These are phyloP conservation scores for Brassica rapa DNA, from an alignment of 345 rosid species.

Conservation along the genomic window DNA sequence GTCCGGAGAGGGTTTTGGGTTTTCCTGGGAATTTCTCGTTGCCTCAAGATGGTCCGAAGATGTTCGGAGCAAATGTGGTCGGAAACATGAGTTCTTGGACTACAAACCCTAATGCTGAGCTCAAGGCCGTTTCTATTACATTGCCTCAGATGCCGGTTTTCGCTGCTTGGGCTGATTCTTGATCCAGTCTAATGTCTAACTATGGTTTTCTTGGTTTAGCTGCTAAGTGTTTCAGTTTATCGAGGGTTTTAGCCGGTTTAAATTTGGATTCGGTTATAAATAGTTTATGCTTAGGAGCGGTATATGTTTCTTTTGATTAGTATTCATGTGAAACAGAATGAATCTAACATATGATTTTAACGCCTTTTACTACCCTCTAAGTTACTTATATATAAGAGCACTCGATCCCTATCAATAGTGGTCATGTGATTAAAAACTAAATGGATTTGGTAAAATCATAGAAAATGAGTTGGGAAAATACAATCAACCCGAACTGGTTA, in stretches of 20 bases:
- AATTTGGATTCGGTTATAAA: slow-evolving; percentile 32
- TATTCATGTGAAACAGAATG: slow-evolving; percentile 42
- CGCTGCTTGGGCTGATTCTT: slow-evolving; percentile 85
- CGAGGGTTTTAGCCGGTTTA: slow-evolving; percentile 26
- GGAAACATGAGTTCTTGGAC: slow-evolving; percentile 54
- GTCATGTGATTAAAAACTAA: neutral
- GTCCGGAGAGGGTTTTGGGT: slow-evolving; percentile 51
- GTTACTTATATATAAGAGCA: neutral
- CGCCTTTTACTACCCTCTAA: neutral
- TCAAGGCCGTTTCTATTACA: slow-evolving; percentile 55
- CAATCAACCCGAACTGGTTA: neutral
- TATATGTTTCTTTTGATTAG: slow-evolving; percentile 37
- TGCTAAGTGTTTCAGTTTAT: slow-evolving; percentile 25
- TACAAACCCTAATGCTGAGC: slow-evolving; percentile 49
- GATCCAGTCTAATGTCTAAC: slow-evolving; percentile 39
- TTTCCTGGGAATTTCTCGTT: slow-evolving; percentile 52
- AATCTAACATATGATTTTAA: slow-evolving; percentile 31
- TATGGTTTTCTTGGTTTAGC: slow-evolving; percentile 41
- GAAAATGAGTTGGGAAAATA: neutral
- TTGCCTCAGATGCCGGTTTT: slow-evolving; percentile 75
- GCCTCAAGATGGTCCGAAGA: slow-evolving; percentile 55
- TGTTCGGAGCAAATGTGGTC: slow-evolving; percentile 43
- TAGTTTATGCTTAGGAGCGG: slow-evolving; percentile 31
- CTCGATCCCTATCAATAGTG: neutral
- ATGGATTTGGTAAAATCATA: neutral